Evolutionary conservation across 1,284 basidiomycete genomes (phyloP).

Genomic region (Pseudomicrostroma phylloplanum): DNA sequence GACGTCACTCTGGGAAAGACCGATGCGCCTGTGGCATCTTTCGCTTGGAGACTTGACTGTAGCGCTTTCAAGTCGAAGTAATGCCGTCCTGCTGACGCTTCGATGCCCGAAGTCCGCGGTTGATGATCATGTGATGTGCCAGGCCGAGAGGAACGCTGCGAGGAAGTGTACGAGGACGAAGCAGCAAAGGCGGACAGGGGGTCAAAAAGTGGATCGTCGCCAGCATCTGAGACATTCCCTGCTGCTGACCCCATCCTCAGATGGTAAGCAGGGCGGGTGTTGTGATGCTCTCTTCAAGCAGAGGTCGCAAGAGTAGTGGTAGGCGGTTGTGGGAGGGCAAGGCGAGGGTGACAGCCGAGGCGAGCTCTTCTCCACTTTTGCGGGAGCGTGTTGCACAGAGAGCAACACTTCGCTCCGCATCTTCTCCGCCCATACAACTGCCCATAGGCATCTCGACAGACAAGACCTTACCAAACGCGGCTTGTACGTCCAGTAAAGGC

Average conservation of each 20-base stretch:
- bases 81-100: not conserved
- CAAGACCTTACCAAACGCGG: not conserved
- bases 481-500: not conserved
- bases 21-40: not conserved
- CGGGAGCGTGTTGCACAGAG: no score
- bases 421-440: not conserved
- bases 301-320: not conserved
- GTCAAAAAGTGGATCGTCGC: not conserved
- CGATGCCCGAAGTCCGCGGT: not conserved
- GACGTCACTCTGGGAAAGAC: not conserved
- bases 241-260: not conserved
- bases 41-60: not conserved
- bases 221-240: not conserved
- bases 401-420: no score
- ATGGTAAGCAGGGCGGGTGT: not conserved
- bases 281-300: not conserved
- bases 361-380: no score
- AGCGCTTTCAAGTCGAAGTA: slow-evolving; percentile 11
- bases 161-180: not conserved
- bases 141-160: not conserved
- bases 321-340: not conserved
- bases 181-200: not conserved
- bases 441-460: not conserved
- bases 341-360: not conserved
- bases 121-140: not conserved